Evolutionary conservation across 2,329 filamentous ascomycete species (phyloP), one percentile per base, ranked within the genome.

Genomic region (Aotearoamyces nothofagi): DNA sequence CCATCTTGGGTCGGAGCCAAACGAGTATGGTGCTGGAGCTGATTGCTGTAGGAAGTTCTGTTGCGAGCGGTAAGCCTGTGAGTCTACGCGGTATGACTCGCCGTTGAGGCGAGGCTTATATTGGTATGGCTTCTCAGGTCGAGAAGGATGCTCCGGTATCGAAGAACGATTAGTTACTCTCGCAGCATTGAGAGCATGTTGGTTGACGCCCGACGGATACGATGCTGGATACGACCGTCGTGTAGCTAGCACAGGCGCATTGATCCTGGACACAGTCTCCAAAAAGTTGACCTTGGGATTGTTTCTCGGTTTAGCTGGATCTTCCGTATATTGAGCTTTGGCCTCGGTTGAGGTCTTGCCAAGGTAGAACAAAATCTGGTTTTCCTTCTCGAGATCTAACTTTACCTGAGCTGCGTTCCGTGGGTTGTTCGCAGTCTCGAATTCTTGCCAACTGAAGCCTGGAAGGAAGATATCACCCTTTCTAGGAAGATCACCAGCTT

Each of bases 361-460:
- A 35, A 98, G 64, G 50, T 94, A 96, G 55, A 83, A 69, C 82
- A 86, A 96, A 11, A 93, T 52, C 47, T 81, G 76, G 36, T 87
- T 69, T 10, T 74, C 63, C 48, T 78, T 80, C 35, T 55, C 55
- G 6, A 93, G 52, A 45, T 92, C 72, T 33, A 92, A 59, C 53
- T 75, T 79, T 46, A 62, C 64, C 50, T 80, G 72, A 30, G 58
- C 60, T 37, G 60, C 60, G 42, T 77, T 78, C 36, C 46, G 47
- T 29, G 63, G 57, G 23, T 67, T 61, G 41, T 67, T 63, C 27
- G 66, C 56, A 38, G 61, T 66, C 43, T 80, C 67, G 52, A 92
- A 94, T 48, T 94, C 86, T 29, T 76, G 69, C 79, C 79, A 84
- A 12, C 65, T 70, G 50, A 64, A 75, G 28, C 73, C 69, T 32